A percentile compares a stretch with the other conserved stretches of the same genome.
Conservation (phyloP, 495 filamentous ascomycete genomes). For the Hypoxylon lenormandii region DNA sequence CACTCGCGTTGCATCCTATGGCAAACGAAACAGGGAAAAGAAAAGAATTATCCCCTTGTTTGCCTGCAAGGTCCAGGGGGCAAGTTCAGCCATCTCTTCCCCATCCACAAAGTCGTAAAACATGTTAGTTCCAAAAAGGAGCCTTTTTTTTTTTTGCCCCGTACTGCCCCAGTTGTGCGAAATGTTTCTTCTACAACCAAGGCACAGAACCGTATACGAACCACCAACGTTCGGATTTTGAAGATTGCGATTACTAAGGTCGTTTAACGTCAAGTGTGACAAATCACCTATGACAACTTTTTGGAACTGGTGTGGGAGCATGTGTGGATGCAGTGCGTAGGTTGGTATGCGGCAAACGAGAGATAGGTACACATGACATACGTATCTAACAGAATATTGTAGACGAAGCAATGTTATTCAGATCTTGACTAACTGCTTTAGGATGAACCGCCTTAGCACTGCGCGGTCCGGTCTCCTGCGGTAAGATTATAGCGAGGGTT, state of each 20-base stretch:
- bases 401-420: too few relatives aligned
- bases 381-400: too few relatives aligned
- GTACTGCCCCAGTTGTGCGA: conserved; percentile 6
- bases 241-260: conserved; percentile 16
- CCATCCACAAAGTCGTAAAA: conserved; percentile 20
- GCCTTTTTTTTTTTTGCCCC: not conserved
- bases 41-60: conserved; percentile 43
- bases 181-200: conserved; percentile 16
- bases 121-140: conserved; percentile 31
- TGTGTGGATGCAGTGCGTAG: not conserved
- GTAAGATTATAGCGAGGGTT: conserved; percentile 35
- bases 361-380: too few relatives aligned
- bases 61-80: conserved; percentile 47
- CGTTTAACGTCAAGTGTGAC: conserved; percentile 18
- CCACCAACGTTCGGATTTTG: not conserved
- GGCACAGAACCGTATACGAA: conserved; percentile 2
- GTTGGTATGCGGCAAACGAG: not conserved
- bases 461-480: conserved; percentile 29
- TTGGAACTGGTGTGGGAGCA: not conserved
- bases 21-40: conserved; percentile 43
- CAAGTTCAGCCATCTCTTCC: conserved; percentile 1
- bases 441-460: not conserved
- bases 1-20: conserved; percentile 41
- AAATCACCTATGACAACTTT: conserved; percentile 13
- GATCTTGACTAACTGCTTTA: too few relatives aligned